Percentiles rank a stretch among this genome's conserved stretches.
Evolutionary conservation across 2,329 filamentous ascomycete genomes (phyloP).

Genomic region (Chrysosporium queenslandicum): DNA sequence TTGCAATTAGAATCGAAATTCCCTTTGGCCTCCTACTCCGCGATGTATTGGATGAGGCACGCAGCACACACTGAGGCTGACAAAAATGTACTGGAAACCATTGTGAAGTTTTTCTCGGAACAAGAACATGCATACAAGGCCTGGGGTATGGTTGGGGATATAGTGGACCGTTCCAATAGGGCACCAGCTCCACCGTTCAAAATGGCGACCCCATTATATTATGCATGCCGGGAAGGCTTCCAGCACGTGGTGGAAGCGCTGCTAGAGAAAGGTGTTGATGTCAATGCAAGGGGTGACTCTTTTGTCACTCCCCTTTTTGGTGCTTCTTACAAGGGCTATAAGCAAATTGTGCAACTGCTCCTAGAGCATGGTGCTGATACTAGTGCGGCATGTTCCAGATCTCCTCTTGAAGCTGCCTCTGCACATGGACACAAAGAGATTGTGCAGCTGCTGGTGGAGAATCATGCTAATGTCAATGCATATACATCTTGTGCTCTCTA

Average conservation of each 20-base stretch:
- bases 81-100: slow-evolving; percentile 11
- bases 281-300: not conserved
- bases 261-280: not conserved
- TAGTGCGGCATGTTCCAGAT: not conserved
- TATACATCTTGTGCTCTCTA: too few species aligned
- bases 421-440: too few species aligned
- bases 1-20: slow-evolving; percentile 5
- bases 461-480: too few species aligned
- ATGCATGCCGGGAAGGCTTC: too few species aligned
- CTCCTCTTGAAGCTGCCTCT: too few species aligned
- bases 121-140: slow-evolving; percentile 8
- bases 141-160: too few species aligned
- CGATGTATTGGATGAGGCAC: slow-evolving; percentile 17
- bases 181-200: too few species aligned
- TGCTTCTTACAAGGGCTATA: not conserved
- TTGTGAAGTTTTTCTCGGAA: slow-evolving; percentile 14
- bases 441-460: not conserved
- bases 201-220: too few species aligned
- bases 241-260: not conserved
- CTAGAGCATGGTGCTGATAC: slow-evolving; percentile 8
- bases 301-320: not conserved
- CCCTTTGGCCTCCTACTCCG: slow-evolving; percentile 16
- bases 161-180: too few species aligned
- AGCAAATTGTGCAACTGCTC: slow-evolving; percentile 1
- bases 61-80: slow-evolving; percentile 12